These are phyloP conservation scores for Fusarium sp. DNA, from an alignment of 2,329 filamentous ascomycete species.

Conservation along the genomic window DNA sequence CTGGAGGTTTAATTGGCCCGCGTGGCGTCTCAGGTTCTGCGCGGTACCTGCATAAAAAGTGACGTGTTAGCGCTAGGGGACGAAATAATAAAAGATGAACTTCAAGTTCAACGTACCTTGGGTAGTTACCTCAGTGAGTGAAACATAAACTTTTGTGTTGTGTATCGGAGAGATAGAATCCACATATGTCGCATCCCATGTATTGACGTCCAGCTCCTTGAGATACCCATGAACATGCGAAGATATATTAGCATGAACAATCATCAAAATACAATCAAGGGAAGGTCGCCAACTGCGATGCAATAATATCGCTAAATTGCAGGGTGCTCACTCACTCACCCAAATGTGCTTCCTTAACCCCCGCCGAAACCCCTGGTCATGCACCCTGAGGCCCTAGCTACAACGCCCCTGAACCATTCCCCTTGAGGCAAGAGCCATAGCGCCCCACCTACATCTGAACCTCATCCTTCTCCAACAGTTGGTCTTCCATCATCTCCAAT, in stretches of 20 bases:
- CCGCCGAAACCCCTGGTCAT: conserved; percentile 23
- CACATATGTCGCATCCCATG: neutral
- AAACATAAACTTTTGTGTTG: conserved; percentile 22
- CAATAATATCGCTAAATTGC: conserved; percentile 33
- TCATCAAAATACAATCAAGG: conserved; percentile 15
- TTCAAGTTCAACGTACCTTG: too few relatives aligned
- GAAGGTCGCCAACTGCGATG: neutral
- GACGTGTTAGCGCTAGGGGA: conserved; percentile 40
- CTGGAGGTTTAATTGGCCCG: conserved; percentile 49
- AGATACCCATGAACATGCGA: conserved; percentile 6
- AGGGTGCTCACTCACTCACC: conserved; percentile 31
- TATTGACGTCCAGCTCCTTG: neutral
- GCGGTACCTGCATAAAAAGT: conserved; percentile 48
- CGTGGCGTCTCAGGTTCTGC: conserved; percentile 52
- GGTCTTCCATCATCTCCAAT: conserved; percentile 34
- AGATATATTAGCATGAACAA: conserved; percentile 22
- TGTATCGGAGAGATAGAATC: conserved; percentile 3
- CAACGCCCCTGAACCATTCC: conserved; percentile 43
- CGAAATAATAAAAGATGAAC: neutral
- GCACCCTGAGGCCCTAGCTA: conserved; percentile 13
- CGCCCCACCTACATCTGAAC: conserved; percentile 40
- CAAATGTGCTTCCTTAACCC: conserved; percentile 25
- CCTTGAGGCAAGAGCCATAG: conserved; percentile 27
- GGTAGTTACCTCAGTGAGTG: neutral
- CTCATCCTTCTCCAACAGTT: conserved; percentile 35